Evolutionary conservation across 805 yeast species (phyloP), one percentile per base, ranked within the genome.

Genomic region (Candida pseudoglaebosa): DNA sequence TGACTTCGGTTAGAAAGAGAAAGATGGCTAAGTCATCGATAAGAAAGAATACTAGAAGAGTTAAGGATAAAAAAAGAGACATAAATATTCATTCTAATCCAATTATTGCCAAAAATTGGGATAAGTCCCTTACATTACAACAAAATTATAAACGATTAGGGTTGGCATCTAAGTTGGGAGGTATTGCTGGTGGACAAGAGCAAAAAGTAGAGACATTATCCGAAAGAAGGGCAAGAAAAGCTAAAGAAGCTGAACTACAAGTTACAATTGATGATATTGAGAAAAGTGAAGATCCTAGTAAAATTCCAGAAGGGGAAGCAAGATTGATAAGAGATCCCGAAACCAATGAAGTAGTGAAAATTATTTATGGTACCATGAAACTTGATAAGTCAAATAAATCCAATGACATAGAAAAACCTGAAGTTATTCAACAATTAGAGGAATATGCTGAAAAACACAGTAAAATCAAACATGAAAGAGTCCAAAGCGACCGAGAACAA

Each of bases 101-200:
- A 2, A 77, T 93, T 45, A 84, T 93, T 45, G 95, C 88, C 4
- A 85, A 79, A 24, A 76, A 89, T 59, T 93, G 99, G 99, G 96
- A 93, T 62, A 75, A 80, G 42, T 74, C 76, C 9, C 70, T 82
- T 40, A 90, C 98, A 0, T 65, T 90, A 43, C 73, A 79, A 37
- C 98, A 93, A 57, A 93, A 93, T 60, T 91, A 93, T 64, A 81
- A 82, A 50, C 78, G 71, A 46, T 65, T 93, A 20, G 99, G 99
- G 3, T 68, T 93, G 38, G 69, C 78, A 26, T 71, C 84, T 8
- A 78, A 79, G 48, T 61, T 90, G 26, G 83, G 84, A 18, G 66
- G 61, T 13, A 70, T 78, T 1, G 79, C 95, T 1, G 98, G 97
- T 43, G 97, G 97, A 34, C 64, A 61, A n/a, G 95, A 87, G 53